Conservation (phyloP, 192 early-diverging fungal genomes). For the Coemansia sp. region DNA sequence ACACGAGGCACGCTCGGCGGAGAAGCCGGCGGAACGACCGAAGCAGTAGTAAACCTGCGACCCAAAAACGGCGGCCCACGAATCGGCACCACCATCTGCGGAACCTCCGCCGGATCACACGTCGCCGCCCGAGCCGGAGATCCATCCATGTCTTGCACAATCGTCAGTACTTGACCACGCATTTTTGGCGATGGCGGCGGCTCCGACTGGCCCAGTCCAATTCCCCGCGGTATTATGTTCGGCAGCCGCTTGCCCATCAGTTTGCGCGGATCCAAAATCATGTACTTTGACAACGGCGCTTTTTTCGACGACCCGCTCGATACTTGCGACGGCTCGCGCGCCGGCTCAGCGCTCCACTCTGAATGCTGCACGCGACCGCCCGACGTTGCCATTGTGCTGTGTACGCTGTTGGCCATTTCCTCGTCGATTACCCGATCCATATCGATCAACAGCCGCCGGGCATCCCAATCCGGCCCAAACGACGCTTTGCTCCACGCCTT, state of each 20-base stretch:
- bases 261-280: constrained; percentile 54
- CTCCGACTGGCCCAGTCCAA: constrained; percentile 6
- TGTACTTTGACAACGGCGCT: constrained; percentile 48
- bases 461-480: constrained; percentile 51
- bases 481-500: constrained; percentile 54
- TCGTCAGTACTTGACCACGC: not conserved
- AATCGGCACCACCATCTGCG: not conserved
- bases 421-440: constrained; percentile 47
- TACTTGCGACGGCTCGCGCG: not conserved
- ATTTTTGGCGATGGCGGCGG: constrained; percentile 8
- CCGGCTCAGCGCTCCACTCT: not conserved
- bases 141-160: not conserved
- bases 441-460: constrained; percentile 41
- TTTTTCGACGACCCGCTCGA: constrained; percentile 13
- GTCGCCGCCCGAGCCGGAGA: not conserved
- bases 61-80: not conserved
- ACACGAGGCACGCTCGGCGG: not conserved
- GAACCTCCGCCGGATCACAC: not conserved
- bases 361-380: not conserved
- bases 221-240: constrained; percentile 20
- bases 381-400: not conserved
- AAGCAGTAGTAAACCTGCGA: constrained; percentile 6
- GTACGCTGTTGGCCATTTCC: constrained; percentile 27
- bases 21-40: not conserved
- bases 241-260: constrained; percentile 54